Evolutionary conservation across 2,329 filamentous ascomycete genomes (phyloP).

Genomic region (Periconia sp.): DNA sequence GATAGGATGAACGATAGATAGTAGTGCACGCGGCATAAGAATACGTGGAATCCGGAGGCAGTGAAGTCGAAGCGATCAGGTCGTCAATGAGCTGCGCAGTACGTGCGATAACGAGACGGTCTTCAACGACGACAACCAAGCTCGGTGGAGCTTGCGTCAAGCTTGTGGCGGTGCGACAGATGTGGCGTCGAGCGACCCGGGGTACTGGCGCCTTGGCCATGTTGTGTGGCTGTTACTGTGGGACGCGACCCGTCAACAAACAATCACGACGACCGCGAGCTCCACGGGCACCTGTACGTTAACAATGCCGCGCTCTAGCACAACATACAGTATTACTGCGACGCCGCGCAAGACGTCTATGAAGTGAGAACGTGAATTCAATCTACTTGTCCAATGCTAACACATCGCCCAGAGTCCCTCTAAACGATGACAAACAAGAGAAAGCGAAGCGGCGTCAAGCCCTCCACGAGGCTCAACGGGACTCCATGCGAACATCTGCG

Average conservation of each 20-base stretch:
- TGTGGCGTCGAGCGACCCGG: conserved; percentile 1
- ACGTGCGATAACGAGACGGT: neutral
- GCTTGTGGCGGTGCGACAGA: neutral
- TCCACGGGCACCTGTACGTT: conserved; percentile 1
- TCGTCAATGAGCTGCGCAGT: conserved; percentile 1
- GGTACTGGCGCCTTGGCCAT: conserved; percentile 10
- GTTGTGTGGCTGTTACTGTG: conserved; percentile 5
- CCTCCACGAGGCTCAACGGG: conserved; percentile 87
- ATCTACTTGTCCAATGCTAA: conserved; percentile 6
- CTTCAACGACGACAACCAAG: neutral
- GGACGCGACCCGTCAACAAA: conserved; percentile 18
- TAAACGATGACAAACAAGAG: conserved; percentile 94
- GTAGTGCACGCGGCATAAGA: conserved; percentile 4
- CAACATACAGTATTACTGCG: conserved; percentile 51
- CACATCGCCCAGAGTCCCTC: conserved; percentile 72
- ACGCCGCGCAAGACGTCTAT: conserved; percentile 56
- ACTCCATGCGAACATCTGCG: conserved; percentile 83
- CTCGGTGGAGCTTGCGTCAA: neutral
- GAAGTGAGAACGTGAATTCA: conserved; percentile 23
- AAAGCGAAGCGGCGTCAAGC: conserved; percentile 89
- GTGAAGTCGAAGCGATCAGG: conserved; percentile 1
- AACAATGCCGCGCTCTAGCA: conserved; percentile 62
- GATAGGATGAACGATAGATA: neutral
- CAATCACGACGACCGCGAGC: conserved; percentile 13
- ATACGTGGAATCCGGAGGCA: neutral